These are phyloP conservation scores for Tolypocladium guangdongense DNA, from an alignment of 2,329 filamentous ascomycete species.

Conservation along the genomic window DNA sequence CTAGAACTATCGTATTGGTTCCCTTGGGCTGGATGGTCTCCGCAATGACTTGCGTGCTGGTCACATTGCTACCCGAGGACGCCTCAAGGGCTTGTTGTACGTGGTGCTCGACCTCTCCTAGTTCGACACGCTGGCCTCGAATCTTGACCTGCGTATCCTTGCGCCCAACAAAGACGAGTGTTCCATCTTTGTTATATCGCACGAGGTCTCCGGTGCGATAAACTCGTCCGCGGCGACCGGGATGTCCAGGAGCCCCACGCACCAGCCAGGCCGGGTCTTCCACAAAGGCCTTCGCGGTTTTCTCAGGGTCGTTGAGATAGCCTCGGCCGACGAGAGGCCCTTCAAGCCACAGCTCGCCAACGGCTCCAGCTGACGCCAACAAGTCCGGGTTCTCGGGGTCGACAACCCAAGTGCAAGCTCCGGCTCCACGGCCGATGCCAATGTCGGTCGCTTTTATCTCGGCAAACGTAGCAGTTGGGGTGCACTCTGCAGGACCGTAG, in stretches of 20 bases:
- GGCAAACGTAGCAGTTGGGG: slow-evolving; percentile 1
- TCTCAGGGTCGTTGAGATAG: slow-evolving; percentile 7
- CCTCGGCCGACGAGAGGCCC: slow-evolving; percentile 9
- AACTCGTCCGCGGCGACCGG: slow-evolving; percentile 10
- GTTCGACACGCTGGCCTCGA: slow-evolving; percentile 40
- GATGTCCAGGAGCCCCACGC: neutral
- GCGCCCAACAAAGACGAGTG: slow-evolving; percentile 33
- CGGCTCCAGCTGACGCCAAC: slow-evolving; percentile 6
- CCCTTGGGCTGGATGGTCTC: slow-evolving; percentile 4
- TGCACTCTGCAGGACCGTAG: slow-evolving; percentile 13
- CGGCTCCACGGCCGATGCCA: slow-evolving; percentile 3
- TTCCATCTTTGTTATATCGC: slow-evolving; percentile 20
- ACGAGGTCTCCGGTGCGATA: slow-evolving; percentile 39
- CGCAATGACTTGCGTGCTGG: slow-evolving; percentile 1
- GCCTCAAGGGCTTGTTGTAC: slow-evolving; percentile 1
- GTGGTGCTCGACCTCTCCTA: slow-evolving; percentile 14
- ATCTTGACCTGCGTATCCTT: slow-evolving; percentile 46
- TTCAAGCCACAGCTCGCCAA: slow-evolving; percentile 11
- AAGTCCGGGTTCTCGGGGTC: slow-evolving; percentile 4
- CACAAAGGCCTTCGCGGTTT: slow-evolving; percentile 13
- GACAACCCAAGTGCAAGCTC: slow-evolving; percentile 9
- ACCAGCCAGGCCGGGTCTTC: slow-evolving; percentile 2
- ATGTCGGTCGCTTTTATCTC: neutral
- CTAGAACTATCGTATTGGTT: slow-evolving; percentile 2
- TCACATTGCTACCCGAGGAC: neutral